Conservation (phyloP, 75 land plant species). For the Selaginella moellendorffii region DNA sequence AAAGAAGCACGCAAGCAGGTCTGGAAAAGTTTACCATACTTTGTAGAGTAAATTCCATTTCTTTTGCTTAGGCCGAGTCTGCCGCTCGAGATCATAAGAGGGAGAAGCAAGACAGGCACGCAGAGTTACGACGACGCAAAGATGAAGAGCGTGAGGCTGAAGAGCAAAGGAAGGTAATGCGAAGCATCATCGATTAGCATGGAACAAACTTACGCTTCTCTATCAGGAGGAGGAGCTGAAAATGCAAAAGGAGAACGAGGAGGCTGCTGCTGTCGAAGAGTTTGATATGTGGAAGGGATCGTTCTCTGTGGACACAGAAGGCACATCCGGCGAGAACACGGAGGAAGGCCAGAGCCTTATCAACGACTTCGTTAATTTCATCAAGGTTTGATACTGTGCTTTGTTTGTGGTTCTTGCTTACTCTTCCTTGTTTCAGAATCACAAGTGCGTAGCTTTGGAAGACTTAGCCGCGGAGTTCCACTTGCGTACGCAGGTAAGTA, state of each 20-base stretch:
- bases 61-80: slow-evolving; percentile 48
- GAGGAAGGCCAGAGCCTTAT: slow-evolving; percentile 68
- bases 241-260: slow-evolving; percentile 66
- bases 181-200: background rate
- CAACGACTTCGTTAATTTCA: slow-evolving; percentile 80
- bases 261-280: slow-evolving; percentile 77
- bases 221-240: slow-evolving; percentile 80
- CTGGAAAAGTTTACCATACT: background rate
- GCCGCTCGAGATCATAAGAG: slow-evolving; percentile 56
- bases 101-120: slow-evolving; percentile 63
- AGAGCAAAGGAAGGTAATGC: slow-evolving; percentile 60
- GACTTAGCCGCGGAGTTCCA: slow-evolving; percentile 97
- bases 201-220: no score
- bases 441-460: slow-evolving; percentile 88
- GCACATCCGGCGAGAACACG: slow-evolving; percentile 62
- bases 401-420: background rate
- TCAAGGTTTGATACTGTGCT: slow-evolving; percentile 49
- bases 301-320: slow-evolving; percentile 88
- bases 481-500: slow-evolving; percentile 73
- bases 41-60: background rate
- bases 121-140: slow-evolving; percentile 65
- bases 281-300: slow-evolving; percentile 95
- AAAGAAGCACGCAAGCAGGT: slow-evolving; percentile 90
- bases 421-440: slow-evolving; percentile 38
- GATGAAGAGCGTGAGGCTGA: slow-evolving; percentile 94